These are phyloP conservation scores for Mycena haematopus DNA, from an alignment of 768 basidiomycete species.

Conservation along the genomic window DNA sequence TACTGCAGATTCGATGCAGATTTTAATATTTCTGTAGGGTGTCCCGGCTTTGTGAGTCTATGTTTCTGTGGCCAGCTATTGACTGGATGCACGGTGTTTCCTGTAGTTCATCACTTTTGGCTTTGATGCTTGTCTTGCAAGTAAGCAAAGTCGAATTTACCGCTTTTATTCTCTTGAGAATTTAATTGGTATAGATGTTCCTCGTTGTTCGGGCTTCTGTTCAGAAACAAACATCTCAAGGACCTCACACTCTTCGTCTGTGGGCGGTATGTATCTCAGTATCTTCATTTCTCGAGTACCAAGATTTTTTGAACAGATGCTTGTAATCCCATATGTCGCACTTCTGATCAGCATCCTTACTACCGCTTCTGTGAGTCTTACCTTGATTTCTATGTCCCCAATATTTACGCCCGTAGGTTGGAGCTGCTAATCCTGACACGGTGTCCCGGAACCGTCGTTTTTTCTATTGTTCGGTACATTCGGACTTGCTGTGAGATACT, in stretches of 20 bases:
- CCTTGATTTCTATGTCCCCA: background rate
- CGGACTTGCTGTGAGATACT: slow-evolving; percentile 40
- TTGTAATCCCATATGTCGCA: slow-evolving; percentile 48
- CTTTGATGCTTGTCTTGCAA: slow-evolving; percentile 51
- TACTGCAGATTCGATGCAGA: background rate
- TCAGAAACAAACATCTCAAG: slow-evolving; percentile 39
- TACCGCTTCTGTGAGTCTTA: slow-evolving; percentile 47
- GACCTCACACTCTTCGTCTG: slow-evolving; percentile 41
- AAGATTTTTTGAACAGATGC: slow-evolving; percentile 40
- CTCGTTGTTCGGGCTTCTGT: slow-evolving; percentile 47
- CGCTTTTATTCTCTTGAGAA: background rate
- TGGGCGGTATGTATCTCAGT: slow-evolving; percentile 44
- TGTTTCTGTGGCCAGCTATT: background rate
- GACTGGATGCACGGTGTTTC: background rate
- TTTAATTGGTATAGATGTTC: slow-evolving; percentile 45
- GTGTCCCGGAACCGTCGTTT: slow-evolving; percentile 56
- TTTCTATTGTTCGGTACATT: slow-evolving; percentile 57
- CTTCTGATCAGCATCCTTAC: slow-evolving; percentile 45
- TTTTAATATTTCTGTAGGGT: slow-evolving; percentile 32
- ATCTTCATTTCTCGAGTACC: background rate
- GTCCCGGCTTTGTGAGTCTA: slow-evolving; percentile 51
- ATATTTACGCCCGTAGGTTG: slow-evolving; percentile 39
- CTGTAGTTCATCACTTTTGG: slow-evolving; percentile 47
- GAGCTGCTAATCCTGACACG: slow-evolving; percentile 40
- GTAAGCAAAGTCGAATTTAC: slow-evolving; percentile 29